Evolutionary conservation across 257 asterid genomes (phyloP), one percentile per base, ranked within the genome.

Genomic region (Nicotiana sylvestris): DNA sequence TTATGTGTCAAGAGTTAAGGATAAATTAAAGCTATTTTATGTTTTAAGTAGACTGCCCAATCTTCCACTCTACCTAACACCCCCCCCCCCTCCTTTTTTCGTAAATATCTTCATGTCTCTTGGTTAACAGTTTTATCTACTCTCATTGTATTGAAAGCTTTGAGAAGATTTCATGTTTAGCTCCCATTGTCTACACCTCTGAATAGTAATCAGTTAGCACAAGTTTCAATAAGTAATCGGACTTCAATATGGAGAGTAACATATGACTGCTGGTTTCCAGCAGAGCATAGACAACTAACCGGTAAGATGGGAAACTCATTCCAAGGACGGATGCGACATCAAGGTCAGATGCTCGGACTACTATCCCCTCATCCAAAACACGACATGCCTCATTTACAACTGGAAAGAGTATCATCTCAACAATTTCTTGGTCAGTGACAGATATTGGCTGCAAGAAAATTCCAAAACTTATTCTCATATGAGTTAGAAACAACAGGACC

Each of bases 301-400:
- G 95, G 84, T 88, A 96, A 64, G 95, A 86, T 43, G 97, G 98
- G 87, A 92, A 94, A 83, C 99, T 91, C 98, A 96, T 96, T 88
- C 98, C 99, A 86, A 93, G 98, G 86, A 93, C 87, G 37, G 99
- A 93, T 60, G 99, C 94, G 27, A 87, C 91, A 80, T 96, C 99
- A 79, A 96, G 98, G 87, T 96, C 99, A 58, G 99, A 96, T 60
- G 99, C 98, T 69, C 94, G 94, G 74, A 94, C 90, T 66, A 94
- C 97, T 10, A 96, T 85, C 66, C 97, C 97, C 76, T 96, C 98
- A 78, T 93, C 98, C 89, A 96, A 78, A 76, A 96, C 97, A 56
- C 96, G 97, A 81, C 98, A 96, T 60, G 98, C 96, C 90, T 96
- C 99, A 74, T 96, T 96, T 86, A 94, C 98, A 74, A 96, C 95